phyloP scores from a whole-genome alignment of 805 yeast genomes.

The Kazachstania taianensis region DNA sequence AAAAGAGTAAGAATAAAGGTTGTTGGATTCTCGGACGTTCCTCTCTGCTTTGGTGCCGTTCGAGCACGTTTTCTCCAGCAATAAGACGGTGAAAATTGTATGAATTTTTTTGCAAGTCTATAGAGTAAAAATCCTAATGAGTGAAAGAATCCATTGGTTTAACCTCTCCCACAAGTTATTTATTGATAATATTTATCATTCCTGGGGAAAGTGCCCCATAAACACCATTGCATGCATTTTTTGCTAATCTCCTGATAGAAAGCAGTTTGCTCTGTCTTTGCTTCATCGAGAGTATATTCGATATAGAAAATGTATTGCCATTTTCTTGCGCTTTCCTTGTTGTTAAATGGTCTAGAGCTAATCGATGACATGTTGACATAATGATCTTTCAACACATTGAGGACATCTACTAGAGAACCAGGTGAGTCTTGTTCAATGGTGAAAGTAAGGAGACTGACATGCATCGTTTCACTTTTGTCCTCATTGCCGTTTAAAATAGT shows the following conservation, averaged over 20 bases:
- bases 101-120: no score
- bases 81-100: no score
- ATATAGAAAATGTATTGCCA: conserved; percentile 83
- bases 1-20: no score
- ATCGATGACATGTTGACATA: conserved; percentile 60
- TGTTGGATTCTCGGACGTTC: no score
- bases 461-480: not conserved
- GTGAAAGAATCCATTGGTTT: no score
- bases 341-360: conserved; percentile 60
- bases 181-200: conserved; percentile 30
- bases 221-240: conserved; percentile 40
- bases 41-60: no score
- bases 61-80: no score
- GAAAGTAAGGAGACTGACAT: conserved; percentile 52
- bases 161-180: no score
- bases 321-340: conserved; percentile 13
- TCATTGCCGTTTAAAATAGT: not conserved
- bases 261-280: conserved; percentile 17
- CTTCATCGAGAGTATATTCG: conserved; percentile 38
- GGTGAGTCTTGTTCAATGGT: conserved; percentile 55
- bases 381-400: conserved; percentile 45
- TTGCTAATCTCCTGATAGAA: conserved; percentile 36
- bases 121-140: no score
- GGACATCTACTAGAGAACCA: conserved; percentile 63
- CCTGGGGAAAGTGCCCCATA: conserved; percentile 51